Conservation (phyloP, 2,329 filamentous ascomycete genomes). For the Fusarium mundagurra region DNA sequence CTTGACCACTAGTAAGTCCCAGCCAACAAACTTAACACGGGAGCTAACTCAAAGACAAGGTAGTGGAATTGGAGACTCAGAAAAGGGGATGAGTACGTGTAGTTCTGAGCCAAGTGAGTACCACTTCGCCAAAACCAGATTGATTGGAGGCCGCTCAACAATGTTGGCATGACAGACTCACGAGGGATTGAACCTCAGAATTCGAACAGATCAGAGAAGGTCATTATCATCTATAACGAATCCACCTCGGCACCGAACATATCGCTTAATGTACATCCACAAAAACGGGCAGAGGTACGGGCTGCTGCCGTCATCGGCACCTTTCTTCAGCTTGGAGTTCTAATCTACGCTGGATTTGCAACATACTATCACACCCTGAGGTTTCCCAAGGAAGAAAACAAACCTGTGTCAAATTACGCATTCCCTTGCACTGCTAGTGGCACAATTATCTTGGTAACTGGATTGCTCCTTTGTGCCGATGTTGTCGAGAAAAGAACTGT, state of each 20-base stretch:
- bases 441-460: neutral
- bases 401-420: fast-evolving
- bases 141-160: neutral
- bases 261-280: neutral
- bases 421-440: neutral
- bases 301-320: neutral
- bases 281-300: fast-evolving
- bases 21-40: fast-evolving
- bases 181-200: neutral
- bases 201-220: neutral
- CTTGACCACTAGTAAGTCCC: neutral
- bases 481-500: neutral
- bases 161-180: neutral
- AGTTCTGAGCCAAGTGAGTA: neutral
- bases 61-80: neutral
- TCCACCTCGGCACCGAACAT: neutral
- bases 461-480: neutral
- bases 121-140: neutral
- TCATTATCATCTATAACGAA: neutral
- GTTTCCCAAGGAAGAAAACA: neutral
- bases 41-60: neutral
- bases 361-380: neutral
- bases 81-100: neutral
- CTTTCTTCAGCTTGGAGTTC: neutral
- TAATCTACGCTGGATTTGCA: neutral